A percentile compares a stretch with the other conserved stretches of the same genome.
phyloP scores from a whole-genome alignment of 495 filamentous ascomycete species.

The Hypoxylon rickii region DNA sequence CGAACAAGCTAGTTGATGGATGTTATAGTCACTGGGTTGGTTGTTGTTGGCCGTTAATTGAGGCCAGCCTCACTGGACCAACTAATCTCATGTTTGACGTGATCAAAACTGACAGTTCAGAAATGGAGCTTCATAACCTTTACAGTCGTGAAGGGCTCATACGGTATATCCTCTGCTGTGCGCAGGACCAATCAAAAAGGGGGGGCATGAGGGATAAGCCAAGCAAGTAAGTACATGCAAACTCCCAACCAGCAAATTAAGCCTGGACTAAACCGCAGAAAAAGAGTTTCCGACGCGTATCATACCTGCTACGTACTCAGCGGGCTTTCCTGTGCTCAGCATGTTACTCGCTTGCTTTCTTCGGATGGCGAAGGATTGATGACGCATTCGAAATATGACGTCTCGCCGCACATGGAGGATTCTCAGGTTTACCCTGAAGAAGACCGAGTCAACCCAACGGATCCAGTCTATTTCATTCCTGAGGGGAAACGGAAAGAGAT shows the following conservation, averaged over 20 bases:
- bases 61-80: constrained; percentile 70
- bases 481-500: constrained; percentile 67
- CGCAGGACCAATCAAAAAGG: constrained; percentile 67
- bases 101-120: constrained; percentile 35
- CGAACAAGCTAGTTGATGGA: constrained; percentile 98
- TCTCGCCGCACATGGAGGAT: constrained; percentile 52
- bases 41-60: constrained; percentile 86
- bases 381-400: constrained; percentile 70
- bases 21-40: constrained; percentile 99
- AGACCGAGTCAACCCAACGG: constrained; percentile 61
- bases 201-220: constrained; percentile 96
- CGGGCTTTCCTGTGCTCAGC: constrained; percentile 80
- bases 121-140: constrained; percentile 48
- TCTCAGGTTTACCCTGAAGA: constrained; percentile 55
- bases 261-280: constrained; percentile 26
- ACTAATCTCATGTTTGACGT: constrained; percentile 35
- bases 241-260: constrained; percentile 15
- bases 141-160: constrained; percentile 85
- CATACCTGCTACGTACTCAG: constrained; percentile 90
- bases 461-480: constrained; percentile 87
- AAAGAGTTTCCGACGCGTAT: constrained; percentile 80
- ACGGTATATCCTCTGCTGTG: constrained; percentile 86
- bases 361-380: constrained; percentile 47
- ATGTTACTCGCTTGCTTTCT: constrained; percentile 68
- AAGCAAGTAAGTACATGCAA: constrained; percentile 67